These are phyloP conservation scores for Artemisia argyi DNA, from an alignment of 129 eudicot species.

Conservation along the genomic window DNA sequence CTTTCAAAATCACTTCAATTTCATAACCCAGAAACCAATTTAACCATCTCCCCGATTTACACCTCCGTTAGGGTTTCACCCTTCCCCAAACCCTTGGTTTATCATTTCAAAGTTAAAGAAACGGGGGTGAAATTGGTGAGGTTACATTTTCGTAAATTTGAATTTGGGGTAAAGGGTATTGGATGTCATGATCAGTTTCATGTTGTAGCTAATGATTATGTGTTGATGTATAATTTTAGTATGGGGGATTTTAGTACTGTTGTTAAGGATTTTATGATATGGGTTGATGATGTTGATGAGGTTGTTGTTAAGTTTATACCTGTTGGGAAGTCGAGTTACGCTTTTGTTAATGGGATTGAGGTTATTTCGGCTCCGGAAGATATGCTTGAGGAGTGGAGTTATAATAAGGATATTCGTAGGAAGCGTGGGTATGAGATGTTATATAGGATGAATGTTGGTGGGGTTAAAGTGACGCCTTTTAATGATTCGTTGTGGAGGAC, in stretches of 20 bases:
- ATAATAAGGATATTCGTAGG: constrained; percentile 8
- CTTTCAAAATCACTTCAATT: constrained; percentile 32
- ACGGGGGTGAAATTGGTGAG: constrained; percentile 68
- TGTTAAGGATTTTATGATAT: constrained; percentile 66
- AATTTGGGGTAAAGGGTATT: constrained; percentile 23
- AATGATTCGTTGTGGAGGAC: constrained; percentile 97
- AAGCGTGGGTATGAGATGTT: constrained; percentile 44
- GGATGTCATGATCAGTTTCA: constrained; percentile 58
- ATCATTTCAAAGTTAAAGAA: constrained; percentile 51
- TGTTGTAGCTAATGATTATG: constrained; percentile 73
- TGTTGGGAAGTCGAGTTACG: constrained; percentile 42
- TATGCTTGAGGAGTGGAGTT: constrained; percentile 54
- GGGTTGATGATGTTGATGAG: constrained; percentile 66
- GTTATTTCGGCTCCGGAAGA: constrained; percentile 92
- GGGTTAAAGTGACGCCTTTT: constrained; percentile 83
- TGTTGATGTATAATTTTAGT: constrained; percentile 49
- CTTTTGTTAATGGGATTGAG: constrained; percentile 79
- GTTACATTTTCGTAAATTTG: constrained; percentile 57
- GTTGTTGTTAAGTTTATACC: constrained; percentile 65
- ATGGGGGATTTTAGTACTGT: too few relatives aligned
- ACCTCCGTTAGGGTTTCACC: constrained; percentile 64
- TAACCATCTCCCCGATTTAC: constrained; percentile 50
- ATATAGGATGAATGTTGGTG: constrained; percentile 79
- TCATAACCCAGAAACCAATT: constrained; percentile 31
- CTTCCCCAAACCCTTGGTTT: constrained; percentile 51